Conservation (phyloP, 208 protist genomes). For the Leishmania major region DNA sequence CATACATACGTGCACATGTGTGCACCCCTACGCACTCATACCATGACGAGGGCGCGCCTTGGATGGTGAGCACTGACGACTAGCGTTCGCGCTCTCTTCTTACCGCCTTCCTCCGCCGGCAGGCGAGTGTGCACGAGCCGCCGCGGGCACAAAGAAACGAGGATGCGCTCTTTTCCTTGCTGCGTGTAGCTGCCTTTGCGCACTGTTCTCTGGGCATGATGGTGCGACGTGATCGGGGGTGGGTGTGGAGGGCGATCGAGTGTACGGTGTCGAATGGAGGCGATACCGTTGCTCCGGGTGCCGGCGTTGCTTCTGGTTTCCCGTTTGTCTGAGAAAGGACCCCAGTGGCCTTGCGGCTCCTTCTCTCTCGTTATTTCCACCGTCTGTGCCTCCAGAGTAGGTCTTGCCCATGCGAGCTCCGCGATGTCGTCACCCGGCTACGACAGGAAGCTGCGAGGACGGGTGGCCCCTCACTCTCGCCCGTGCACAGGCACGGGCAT, state of each 20-base stretch:
- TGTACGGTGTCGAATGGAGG: background rate
- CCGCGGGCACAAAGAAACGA: slow-evolving; percentile 2
- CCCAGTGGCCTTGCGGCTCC: background rate
- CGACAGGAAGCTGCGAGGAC: background rate
- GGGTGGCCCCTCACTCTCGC: background rate
- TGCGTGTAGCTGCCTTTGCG: background rate
- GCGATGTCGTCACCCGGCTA: background rate
- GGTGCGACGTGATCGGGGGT: background rate
- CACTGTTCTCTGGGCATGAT: background rate
- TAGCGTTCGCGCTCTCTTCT: background rate
- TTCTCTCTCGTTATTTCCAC: background rate
- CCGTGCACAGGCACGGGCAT: background rate
- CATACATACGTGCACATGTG: background rate
- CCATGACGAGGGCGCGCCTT: background rate
- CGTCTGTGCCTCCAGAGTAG: background rate
- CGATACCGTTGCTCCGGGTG: background rate
- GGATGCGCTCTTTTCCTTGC: background rate
- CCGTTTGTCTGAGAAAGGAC: background rate
- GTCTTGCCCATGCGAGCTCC: background rate
- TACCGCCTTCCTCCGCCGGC: background rate
- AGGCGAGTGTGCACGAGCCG: background rate
- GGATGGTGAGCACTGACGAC: background rate
- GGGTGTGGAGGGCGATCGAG: background rate
- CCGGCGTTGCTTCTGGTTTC: background rate
- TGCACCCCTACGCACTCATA: background rate